Evolutionary conservation across 1,284 basidiomycete species (phyloP).

Genomic region (Dichomitus squalens): DNA sequence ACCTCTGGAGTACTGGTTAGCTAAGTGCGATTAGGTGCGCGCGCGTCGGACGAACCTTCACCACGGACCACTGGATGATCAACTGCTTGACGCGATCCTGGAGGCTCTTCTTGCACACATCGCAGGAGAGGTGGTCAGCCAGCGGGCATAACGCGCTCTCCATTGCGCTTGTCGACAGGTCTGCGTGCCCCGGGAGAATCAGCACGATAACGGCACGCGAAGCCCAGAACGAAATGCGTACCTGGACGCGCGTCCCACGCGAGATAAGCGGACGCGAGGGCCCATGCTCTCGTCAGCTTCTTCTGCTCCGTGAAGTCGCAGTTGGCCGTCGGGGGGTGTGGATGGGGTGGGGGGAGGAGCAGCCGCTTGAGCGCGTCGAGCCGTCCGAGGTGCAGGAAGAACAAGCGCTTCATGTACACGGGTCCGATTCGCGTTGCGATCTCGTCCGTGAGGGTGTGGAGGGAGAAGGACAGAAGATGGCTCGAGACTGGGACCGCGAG

Average conservation of each 20-base stretch:
- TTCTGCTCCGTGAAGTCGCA: constrained; percentile 44
- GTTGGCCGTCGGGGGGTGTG: constrained; percentile 36
- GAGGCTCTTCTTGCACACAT: constrained; percentile 61
- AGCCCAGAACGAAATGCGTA: constrained; percentile 17
- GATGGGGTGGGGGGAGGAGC: constrained; percentile 39
- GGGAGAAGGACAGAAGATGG: constrained; percentile 37
- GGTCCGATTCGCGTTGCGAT: constrained; percentile 38
- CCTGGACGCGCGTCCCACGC: constrained; percentile 43
- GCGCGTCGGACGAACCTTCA: constrained; percentile 52
- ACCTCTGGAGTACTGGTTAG: constrained; percentile 1
- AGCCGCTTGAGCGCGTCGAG: constrained; percentile 42
- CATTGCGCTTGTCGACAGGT: constrained; percentile 38
- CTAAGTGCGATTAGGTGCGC: not conserved
- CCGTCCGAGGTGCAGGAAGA: constrained; percentile 45
- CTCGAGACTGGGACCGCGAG: constrained; percentile 40
- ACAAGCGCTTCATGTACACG: constrained; percentile 40
- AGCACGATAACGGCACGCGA: not conserved
- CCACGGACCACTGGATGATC: constrained; percentile 74
- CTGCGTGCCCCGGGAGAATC: constrained; percentile 17
- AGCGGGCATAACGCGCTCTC: constrained; percentile 38
- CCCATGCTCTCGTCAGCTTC: constrained; percentile 43
- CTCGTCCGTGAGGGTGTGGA: constrained; percentile 38
- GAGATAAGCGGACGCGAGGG: constrained; percentile 40
- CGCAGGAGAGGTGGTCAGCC: constrained; percentile 36
- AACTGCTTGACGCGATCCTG: constrained; percentile 68